These are phyloP conservation scores for Fagopyrum tataricum DNA, from an alignment of 148 eudicot species.

Conservation along the genomic window DNA sequence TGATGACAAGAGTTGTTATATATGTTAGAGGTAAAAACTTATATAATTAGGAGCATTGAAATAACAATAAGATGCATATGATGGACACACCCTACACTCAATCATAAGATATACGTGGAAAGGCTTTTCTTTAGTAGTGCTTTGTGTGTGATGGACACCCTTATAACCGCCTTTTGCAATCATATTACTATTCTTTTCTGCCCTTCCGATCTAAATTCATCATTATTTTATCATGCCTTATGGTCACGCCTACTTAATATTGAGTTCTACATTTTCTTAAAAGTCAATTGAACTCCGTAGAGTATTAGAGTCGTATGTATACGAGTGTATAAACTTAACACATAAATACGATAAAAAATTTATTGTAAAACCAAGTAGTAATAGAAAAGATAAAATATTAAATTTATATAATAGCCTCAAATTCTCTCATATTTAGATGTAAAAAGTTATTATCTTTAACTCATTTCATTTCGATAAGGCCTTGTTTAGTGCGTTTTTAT, in stretches of 20 bases:
- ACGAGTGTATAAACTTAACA: too few relatives aligned
- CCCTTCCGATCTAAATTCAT: neutral
- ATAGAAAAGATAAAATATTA: too few relatives aligned
- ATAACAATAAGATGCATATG: neutral
- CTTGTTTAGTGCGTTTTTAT: too few relatives aligned
- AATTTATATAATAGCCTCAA: too few relatives aligned
- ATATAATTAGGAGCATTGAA: neutral
- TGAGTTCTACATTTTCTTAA: neutral
- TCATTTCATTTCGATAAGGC: too few relatives aligned
- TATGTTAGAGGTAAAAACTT: neutral
- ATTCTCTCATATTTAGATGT: too few relatives aligned
- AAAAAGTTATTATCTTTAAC: too few relatives aligned
- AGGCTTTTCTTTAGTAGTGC: neutral
- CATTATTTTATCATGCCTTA: conserved; percentile 3
- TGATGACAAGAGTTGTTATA: neutral
- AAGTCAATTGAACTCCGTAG: too few relatives aligned
- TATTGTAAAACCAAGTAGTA: too few relatives aligned
- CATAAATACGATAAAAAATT: too few relatives aligned
- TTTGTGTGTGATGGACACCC: conserved; percentile 6
- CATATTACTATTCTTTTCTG: neutral
- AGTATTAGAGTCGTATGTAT: too few relatives aligned
- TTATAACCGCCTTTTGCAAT: neutral
- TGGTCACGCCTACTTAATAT: neutral
- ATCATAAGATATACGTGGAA: conserved; percentile 1
- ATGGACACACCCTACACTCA: conserved; percentile 4